Evolutionary conservation across 768 basidiomycete genomes (phyloP), one percentile per base, ranked within the genome.

Genomic region (Auriscalpium vulgare): DNA sequence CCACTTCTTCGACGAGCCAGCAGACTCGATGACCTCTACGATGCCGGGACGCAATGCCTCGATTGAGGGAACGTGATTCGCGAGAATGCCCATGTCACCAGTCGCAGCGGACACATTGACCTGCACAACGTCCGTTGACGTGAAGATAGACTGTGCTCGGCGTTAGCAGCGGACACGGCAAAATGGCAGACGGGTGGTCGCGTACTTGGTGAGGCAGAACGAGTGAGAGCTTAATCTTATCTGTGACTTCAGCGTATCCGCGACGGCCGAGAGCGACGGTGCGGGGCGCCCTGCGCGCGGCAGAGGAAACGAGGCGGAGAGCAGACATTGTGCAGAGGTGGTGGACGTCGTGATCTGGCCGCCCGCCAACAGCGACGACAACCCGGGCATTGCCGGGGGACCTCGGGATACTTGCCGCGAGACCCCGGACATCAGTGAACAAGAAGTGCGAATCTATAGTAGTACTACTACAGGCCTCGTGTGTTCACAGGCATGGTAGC

Each of bases 81-180:
- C 92, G 58, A 99, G 85, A 65, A 99, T 91, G 78, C 97, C 97
- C 94, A 98, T 97, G 74, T 97, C 95, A 67, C 97, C 97, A 3
- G 91, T 86, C 54, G 86, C 91, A 43, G 94, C 97, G 37, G 94
- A 76, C 65, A 97, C 76, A 76, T 97, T 97, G 63, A 99, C 95
- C 73, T 98, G 95, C 19, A 90, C 83, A 56, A 97, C 95, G 71
- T 95, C 95, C 64, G 83, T 72, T 21, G 94, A 93, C 58, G 81
- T 83, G 82, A 85, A 97, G 71, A 99, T 84, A 54, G 94, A 78
- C 95, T 99, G 66, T 35, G 62, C 35, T 51, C 52, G 19, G 48
- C 46, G 37, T 53, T 54, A 48, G 54, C 37, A 50, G 49, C 55
- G 54, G 50, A 51, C 55, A 47, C 54, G 35, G 29, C 29, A 29